Evolutionary conservation across 1,139 yeast genomes (phyloP), one percentile per base, ranked within the genome.

Genomic region (Taphrina pruni): DNA sequence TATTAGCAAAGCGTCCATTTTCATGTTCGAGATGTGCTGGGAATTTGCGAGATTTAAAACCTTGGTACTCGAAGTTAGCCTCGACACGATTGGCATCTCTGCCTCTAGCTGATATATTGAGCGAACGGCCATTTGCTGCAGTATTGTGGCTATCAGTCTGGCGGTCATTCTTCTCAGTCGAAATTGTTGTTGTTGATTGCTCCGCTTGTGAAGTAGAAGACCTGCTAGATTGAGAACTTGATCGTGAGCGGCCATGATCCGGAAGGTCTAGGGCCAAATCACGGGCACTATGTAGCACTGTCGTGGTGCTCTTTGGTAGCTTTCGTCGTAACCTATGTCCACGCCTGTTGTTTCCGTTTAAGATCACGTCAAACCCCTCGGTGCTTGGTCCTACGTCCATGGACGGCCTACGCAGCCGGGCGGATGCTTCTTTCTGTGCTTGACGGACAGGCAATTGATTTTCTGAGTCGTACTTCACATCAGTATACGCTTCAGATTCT

Each of bases 11-110:
- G 6, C 46, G 61, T 17, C 56, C 67, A 17, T 45, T 64, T 32
- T 55, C 67, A 20, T 64, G 61, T 55, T 64, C 61, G 20, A 64
- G 61, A 35, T 38, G 11, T 21, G 54, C n/a, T 35, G 2, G 12
- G 11, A 50, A 50, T 11, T 21, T 50, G 32, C 54, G 32, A 2
- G 54, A 8, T 7, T n/a, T 1, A 12, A 45, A 45, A 14, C 17
- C 8, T 45, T 12, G 2, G n/a, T 7, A 45, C 20, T 12, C 20
- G 20, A 12, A 14, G 48, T 17, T 17, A 11, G 48, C 20, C 48
- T 45, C 20, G 48, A 14, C 14, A 39, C 43, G 43, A 39, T 6
- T 11, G 14, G 43, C 14, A 39, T 11, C 14, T 39, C 14, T 11
- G 2, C 3, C 14, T 14, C 43, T 39, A 11, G 14, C 14, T 39